These are phyloP conservation scores for Cadophora sp. DNA, from an alignment of 2,329 filamentous ascomycete species.

Conservation along the genomic window DNA sequence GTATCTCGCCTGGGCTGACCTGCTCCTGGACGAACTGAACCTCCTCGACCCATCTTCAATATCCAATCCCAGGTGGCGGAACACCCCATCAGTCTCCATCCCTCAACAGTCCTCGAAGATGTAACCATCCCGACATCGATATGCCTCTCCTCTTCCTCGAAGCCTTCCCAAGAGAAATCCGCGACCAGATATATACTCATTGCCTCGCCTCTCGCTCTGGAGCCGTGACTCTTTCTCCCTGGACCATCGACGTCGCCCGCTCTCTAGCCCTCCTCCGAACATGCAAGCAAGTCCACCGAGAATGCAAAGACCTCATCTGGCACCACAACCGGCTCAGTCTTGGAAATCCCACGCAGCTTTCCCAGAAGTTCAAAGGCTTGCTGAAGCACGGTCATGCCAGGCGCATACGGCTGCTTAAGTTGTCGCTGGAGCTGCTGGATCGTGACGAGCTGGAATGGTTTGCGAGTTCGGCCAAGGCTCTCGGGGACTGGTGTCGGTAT, in stretches of 20 bases:
- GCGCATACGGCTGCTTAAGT: slow-evolving; percentile 35
- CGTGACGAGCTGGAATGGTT: slow-evolving; percentile 44
- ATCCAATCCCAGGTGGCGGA: slow-evolving; percentile 1
- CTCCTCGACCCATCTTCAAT: not conserved
- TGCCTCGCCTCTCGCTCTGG: slow-evolving; percentile 38
- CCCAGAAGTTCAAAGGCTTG: slow-evolving; percentile 30
- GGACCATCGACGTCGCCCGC: slow-evolving; percentile 38
- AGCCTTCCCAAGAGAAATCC: slow-evolving; percentile 41
- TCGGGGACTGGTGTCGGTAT: slow-evolving; percentile 28
- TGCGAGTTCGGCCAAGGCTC: slow-evolving; percentile 28
- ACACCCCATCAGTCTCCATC: not conserved
- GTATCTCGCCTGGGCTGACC: not conserved
- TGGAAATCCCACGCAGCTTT: slow-evolving; percentile 31
- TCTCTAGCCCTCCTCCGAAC: slow-evolving; percentile 41
- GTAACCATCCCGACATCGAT: not conserved
- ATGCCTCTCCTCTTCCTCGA: slow-evolving; percentile 38
- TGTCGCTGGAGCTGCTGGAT: slow-evolving; percentile 41
- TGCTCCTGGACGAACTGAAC: too few species aligned
- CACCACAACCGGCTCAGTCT: slow-evolving; percentile 37
- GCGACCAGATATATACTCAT: slow-evolving; percentile 43
- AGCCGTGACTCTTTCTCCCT: slow-evolving; percentile 38
- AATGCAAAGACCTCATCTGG: slow-evolving; percentile 44
- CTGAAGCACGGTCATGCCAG: slow-evolving; percentile 27
- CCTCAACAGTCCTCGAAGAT: slow-evolving; percentile 6
- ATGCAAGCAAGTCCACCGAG: slow-evolving; percentile 42